Conservation (phyloP, 331 rosid genomes). For the Malus hybrid region DNA sequence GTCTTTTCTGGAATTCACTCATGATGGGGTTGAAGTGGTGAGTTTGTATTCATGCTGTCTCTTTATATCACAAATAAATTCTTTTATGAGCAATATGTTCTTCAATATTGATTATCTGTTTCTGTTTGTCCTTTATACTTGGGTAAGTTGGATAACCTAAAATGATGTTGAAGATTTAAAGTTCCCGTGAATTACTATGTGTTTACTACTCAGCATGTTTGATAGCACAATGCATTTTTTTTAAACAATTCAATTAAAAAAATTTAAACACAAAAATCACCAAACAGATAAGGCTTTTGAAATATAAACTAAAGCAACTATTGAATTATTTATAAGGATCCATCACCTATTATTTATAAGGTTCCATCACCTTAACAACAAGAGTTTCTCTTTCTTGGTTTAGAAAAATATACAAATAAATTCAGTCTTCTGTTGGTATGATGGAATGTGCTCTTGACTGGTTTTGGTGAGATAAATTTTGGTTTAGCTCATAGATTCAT, state of each 20-base stretch:
- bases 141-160: slow-evolving; percentile 1
- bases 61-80: background rate
- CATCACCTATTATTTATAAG: too few relatives aligned
- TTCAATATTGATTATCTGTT: background rate
- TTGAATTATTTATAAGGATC: background rate
- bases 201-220: background rate
- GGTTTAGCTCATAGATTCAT: background rate
- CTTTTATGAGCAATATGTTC: background rate
- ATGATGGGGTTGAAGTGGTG: slow-evolving; percentile 92
- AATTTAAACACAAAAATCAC: background rate
- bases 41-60: slow-evolving; percentile 16
- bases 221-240: background rate
- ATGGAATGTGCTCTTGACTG: background rate
- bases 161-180: background rate
- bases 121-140: background rate
- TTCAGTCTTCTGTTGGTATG: background rate
- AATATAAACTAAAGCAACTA: background rate
- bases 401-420: background rate
- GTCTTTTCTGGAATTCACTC: slow-evolving; percentile 88
- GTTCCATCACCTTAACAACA: background rate
- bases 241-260: background rate
- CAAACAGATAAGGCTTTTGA: background rate
- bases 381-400: background rate
- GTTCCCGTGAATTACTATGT: background rate
- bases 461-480: background rate